Percentiles rank a stretch among this genome's conserved stretches.
Conservation (phyloP, 768 basidiomycete genomes). For the Pleurotus sapidus region DNA sequence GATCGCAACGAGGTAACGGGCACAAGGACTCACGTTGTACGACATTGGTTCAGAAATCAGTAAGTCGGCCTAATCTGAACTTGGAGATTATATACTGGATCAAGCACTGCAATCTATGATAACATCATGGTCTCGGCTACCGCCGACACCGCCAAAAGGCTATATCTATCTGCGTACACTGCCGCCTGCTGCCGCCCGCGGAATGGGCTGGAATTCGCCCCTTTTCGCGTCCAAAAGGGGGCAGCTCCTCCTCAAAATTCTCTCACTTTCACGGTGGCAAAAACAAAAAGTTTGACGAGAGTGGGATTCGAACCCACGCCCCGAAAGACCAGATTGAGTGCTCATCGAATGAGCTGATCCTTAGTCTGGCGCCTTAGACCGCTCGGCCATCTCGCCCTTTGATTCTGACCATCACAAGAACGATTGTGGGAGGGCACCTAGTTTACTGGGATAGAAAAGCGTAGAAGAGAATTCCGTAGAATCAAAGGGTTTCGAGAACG, state of each 20-base stretch:
- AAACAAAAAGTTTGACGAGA: slow-evolving; percentile 23
- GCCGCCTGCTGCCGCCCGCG: too few relatives aligned
- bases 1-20: background rate
- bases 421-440: too few relatives aligned
- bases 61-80: background rate
- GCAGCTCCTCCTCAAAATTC: too few relatives aligned
- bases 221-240: too few relatives aligned
- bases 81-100: background rate
- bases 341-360: slow-evolving; percentile 27
- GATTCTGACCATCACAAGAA: too few relatives aligned
- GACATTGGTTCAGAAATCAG: background rate
- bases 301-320: slow-evolving; percentile 63
- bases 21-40: slow-evolving; percentile 2
- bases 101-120: slow-evolving; percentile 4
- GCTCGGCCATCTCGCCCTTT: slow-evolving; percentile 73
- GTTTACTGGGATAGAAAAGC: too few relatives aligned
- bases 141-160: slow-evolving; percentile 1
- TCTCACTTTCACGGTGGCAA: too few relatives aligned
- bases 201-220: too few relatives aligned
- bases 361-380: slow-evolving; percentile 89
- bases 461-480: too few relatives aligned
- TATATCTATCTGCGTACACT: too few relatives aligned
- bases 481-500: too few relatives aligned
- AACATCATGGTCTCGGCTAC: slow-evolving; percentile 5
- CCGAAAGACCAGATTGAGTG: slow-evolving; percentile 26